These are phyloP conservation scores for Hippophae rhamnoides DNA, from an alignment of 306 rosid species.

Conservation along the genomic window DNA sequence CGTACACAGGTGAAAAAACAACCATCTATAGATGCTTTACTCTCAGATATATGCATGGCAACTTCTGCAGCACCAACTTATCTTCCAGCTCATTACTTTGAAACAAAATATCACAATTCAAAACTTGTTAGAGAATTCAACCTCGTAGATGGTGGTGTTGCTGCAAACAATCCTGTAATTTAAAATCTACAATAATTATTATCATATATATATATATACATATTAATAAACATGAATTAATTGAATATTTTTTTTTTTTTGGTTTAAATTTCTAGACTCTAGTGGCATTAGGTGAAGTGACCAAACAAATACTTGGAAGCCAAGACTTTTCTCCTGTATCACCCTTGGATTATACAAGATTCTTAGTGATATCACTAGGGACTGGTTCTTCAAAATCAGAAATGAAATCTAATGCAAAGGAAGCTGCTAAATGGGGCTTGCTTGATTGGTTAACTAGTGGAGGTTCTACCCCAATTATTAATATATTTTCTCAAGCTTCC, in stretches of 20 bases:
- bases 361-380: slow-evolving; percentile 45
- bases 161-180: slow-evolving; percentile 34
- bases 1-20: slow-evolving; percentile 16
- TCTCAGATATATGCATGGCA: slow-evolving; percentile 30
- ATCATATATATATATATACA: too few species aligned
- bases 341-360: slow-evolving; percentile 22
- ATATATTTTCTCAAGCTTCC: slow-evolving; percentile 17
- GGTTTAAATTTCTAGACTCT: slow-evolving; percentile 26
- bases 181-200: neutral
- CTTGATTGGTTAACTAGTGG: slow-evolving; percentile 29
- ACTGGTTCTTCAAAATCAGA: slow-evolving; percentile 31
- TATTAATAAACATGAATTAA: neutral
- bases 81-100: slow-evolving; percentile 23
- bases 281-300: slow-evolving; percentile 50
- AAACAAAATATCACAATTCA: slow-evolving; percentile 9
- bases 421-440: slow-evolving; percentile 31
- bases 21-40: slow-evolving; percentile 15
- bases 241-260: neutral
- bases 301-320: slow-evolving; percentile 25
- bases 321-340: slow-evolving; percentile 11
- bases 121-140: slow-evolving; percentile 23
- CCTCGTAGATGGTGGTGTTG: slow-evolving; percentile 34
- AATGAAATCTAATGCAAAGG: slow-evolving; percentile 17
- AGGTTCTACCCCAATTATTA: slow-evolving; percentile 26
- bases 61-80: slow-evolving; percentile 35